Evolutionary conservation across 805 yeast species (phyloP).

Genomic region (Kluyveromyces lactis): DNA sequence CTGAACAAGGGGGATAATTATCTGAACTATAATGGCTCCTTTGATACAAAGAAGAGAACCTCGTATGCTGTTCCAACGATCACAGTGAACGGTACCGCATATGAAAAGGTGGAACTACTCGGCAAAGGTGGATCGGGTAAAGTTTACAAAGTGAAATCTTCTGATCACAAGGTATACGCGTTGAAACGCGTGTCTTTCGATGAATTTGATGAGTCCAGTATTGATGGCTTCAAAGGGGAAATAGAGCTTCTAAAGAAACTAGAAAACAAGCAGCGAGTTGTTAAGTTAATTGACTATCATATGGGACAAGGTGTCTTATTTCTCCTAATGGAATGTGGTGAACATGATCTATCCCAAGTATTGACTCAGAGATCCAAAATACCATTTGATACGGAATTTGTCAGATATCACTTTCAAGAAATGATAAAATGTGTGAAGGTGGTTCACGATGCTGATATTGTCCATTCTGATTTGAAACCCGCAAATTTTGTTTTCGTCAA

Average conservation of each 20-base stretch:
- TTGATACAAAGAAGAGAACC: not conserved
- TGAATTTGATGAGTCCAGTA: conserved; percentile 67
- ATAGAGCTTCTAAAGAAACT: conserved; percentile 63
- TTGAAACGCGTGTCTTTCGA: conserved; percentile 74
- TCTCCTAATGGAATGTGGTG: conserved; percentile 93
- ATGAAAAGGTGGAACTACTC: conserved; percentile 66
- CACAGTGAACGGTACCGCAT: conserved; percentile 50
- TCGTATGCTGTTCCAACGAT: conserved; percentile 15
- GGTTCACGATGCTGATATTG: conserved; percentile 82
- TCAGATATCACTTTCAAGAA: conserved; percentile 71
- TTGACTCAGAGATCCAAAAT: conserved; percentile 44
- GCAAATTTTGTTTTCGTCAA: conserved; percentile 71
- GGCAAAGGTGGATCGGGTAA: conserved; percentile 93
- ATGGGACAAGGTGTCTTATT: conserved; percentile 53
- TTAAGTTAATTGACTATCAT: conserved; percentile 67
- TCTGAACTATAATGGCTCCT: not conserved
- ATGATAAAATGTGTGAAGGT: conserved; percentile 74
- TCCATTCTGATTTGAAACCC: conserved; percentile 71
- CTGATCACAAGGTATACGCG: conserved; percentile 57
- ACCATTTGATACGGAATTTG: conserved; percentile 63
- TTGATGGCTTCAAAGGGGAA: conserved; percentile 82
- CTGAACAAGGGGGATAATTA: not conserved
- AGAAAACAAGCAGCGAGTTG: conserved; percentile 60
- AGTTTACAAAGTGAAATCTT: conserved; percentile 65
- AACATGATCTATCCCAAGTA: conserved; percentile 79